A percentile compares a stretch with the other conserved stretches of the same genome.
Conservation (phyloP, 179 eudicot genomes). For the Heliamphora pulchella region DNA sequence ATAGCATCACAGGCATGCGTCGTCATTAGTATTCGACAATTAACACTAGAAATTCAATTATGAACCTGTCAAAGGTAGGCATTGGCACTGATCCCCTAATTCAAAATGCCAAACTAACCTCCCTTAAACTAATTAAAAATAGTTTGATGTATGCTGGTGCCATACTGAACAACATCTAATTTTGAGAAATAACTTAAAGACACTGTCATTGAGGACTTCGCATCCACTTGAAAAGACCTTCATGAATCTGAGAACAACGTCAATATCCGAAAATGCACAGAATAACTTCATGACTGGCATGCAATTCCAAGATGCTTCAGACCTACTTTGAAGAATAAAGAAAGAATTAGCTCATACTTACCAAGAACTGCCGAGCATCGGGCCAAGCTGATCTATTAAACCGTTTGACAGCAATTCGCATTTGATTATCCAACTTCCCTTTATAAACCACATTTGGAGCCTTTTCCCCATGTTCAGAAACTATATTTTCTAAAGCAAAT, state of each 20-base stretch:
- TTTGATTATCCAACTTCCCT: slow-evolving; percentile 83
- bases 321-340: too few species aligned
- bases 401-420: slow-evolving; percentile 75
- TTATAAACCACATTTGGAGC: slow-evolving; percentile 88
- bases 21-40: too few species aligned
- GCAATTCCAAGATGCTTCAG: not conserved
- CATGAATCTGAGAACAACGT: not conserved
- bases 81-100: not conserved
- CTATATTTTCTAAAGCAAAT: slow-evolving; percentile 82
- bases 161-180: not conserved
- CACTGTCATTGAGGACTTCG: not conserved
- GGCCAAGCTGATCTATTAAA: slow-evolving; percentile 95
- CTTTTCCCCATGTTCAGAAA: slow-evolving; percentile 96
- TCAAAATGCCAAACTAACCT: not conserved
- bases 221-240: not conserved
- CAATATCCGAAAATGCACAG: not conserved
- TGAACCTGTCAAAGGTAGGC: not conserved
- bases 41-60: not conserved
- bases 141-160: not conserved
- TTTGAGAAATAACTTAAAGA: not conserved
- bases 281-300: not conserved
- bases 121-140: not conserved
- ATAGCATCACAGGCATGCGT: too few species aligned
- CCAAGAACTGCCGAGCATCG: slow-evolving; percentile 80
- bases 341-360: slow-evolving; percentile 19